Evolutionary conservation across 2,329 filamentous ascomycete species (phyloP).

Genomic region (Colletotrichum sp.): DNA sequence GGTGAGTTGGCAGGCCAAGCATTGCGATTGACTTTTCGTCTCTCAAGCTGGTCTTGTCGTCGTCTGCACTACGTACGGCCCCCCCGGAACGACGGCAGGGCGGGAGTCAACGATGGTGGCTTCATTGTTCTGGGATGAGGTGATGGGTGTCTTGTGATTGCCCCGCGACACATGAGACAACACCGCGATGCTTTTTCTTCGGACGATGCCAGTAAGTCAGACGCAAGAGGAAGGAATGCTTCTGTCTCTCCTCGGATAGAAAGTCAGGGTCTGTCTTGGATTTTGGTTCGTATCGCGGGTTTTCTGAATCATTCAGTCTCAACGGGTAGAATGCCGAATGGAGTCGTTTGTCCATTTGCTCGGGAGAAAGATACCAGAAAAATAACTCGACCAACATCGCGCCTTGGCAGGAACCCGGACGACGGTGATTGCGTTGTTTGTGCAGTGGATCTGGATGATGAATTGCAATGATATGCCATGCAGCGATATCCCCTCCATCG

Average conservation of each 20-base stretch:
- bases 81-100: not conserved
- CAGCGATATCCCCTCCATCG: not conserved
- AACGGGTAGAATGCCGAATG: not conserved
- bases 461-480: constrained; percentile 5
- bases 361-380: not conserved
- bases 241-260: not conserved
- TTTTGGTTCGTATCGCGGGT: not conserved
- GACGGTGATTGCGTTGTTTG: not conserved
- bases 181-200: not conserved
- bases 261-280: not conserved
- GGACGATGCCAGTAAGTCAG: not conserved
- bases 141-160: not conserved
- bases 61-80: not conserved
- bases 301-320: not conserved
- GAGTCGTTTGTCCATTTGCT: not conserved
- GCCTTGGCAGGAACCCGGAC: constrained; percentile 8
- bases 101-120: not conserved
- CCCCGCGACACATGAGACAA: not conserved
- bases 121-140: not conserved
- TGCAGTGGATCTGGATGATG: not conserved
- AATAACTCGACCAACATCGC: not conserved
- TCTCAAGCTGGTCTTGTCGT: not conserved
- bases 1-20: not conserved
- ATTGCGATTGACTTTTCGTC: constrained; percentile 3
- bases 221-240: not conserved